Conservation (phyloP, 106 monocot species). For the Narthecium ossifragum region DNA sequence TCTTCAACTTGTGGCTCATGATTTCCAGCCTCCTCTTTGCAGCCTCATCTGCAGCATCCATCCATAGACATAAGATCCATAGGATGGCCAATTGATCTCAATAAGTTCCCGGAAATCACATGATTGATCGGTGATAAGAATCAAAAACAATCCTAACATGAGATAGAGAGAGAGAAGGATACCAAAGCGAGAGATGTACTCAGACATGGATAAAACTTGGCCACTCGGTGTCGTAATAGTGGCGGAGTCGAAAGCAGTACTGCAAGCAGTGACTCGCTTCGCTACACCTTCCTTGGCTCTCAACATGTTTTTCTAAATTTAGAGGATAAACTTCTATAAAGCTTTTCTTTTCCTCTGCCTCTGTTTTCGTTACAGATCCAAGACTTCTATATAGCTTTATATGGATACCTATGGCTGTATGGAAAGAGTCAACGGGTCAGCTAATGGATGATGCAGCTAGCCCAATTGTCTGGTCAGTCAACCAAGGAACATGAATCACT, state of each 20-base stretch:
- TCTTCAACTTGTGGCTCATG: conserved; percentile 25
- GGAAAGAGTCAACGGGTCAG: too few relatives aligned
- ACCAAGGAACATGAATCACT: too few relatives aligned
- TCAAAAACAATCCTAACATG: neutral
- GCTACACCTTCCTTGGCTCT: neutral
- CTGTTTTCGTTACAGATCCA: too few relatives aligned
- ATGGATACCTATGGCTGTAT: too few relatives aligned
- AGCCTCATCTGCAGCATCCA: conserved; percentile 18
- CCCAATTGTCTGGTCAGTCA: too few relatives aligned
- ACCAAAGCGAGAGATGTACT: conserved; percentile 25
- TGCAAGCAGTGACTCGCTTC: neutral
- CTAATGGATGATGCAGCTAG: too few relatives aligned
- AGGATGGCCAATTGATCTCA: neutral
- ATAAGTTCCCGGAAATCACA: neutral
- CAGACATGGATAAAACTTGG: conserved; percentile 8
- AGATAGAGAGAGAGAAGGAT: conserved; percentile 5
- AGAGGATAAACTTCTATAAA: too few relatives aligned
- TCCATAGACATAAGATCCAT: too few relatives aligned
- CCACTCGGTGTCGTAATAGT: conserved; percentile 12
- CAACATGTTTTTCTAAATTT: neutral
- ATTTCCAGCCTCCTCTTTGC: conserved; percentile 19
- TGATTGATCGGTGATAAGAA: too few relatives aligned
- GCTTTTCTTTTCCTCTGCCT: neutral
- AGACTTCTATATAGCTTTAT: neutral
- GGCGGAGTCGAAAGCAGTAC: neutral